A percentile compares a stretch with the other conserved stretches of the same genome.
phyloP scores from a whole-genome alignment of 2,329 filamentous ascomycete genomes.

The Ceratocystis smalleyi region DNA sequence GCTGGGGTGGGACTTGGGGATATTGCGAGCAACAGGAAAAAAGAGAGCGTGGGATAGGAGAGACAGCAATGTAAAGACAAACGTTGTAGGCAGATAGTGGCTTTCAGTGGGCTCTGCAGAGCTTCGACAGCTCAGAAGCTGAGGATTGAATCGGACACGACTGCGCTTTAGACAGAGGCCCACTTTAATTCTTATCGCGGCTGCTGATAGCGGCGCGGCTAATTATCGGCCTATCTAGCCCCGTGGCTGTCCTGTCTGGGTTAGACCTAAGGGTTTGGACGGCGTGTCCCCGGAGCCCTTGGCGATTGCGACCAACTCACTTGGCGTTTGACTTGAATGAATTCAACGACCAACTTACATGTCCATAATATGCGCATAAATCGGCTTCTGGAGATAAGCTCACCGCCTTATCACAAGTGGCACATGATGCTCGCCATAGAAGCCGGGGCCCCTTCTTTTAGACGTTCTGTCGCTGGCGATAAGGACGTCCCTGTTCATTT shows the following conservation, averaged over 20 bases:
- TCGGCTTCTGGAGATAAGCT: background rate
- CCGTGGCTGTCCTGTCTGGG: no score
- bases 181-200: background rate
- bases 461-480: background rate
- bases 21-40: background rate
- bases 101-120: background rate
- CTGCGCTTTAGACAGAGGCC: background rate
- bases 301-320: no score
- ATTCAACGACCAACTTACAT: no score
- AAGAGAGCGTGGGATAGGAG: background rate
- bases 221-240: background rate
- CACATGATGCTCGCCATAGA: background rate
- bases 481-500: background rate
- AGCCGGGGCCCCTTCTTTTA: background rate
- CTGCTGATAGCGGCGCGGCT: background rate
- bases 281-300: no score
- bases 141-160: constrained; percentile 2
- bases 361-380: no score
- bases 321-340: no score
- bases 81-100: background rate
- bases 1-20: no score
- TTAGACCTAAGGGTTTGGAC: no score
- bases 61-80: background rate
- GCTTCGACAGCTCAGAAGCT: background rate
- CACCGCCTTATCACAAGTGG: background rate